A percentile compares a stretch with the other conserved stretches of the same genome.
phyloP scores from a whole-genome alignment of 106 monocot species.

The Allium cepa region DNA sequence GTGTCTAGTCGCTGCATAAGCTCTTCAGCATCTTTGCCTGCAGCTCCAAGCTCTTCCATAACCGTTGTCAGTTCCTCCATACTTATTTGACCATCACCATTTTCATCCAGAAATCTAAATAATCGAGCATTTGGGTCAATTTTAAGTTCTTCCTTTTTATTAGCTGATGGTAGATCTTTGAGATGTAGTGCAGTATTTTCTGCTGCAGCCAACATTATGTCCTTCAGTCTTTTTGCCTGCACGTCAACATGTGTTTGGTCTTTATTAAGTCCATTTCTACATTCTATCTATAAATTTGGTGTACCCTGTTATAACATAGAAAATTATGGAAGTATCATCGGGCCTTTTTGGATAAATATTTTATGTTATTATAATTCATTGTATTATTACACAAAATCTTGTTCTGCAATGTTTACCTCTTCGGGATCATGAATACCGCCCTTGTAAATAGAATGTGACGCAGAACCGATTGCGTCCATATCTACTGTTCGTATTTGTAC shows the following conservation, averaged over 20 bases:
- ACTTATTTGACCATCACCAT: slow-evolving; percentile 88
- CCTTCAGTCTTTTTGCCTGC: slow-evolving; percentile 67
- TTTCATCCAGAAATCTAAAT: slow-evolving; percentile 76
- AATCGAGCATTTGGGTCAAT: slow-evolving; percentile 27
- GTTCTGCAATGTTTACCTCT: slow-evolving; percentile 32
- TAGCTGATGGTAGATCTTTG: slow-evolving; percentile 44
- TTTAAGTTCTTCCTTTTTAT: slow-evolving; percentile 20
- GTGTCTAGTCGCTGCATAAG: slow-evolving; percentile 82
- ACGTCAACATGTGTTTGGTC: neutral
- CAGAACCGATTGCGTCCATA: slow-evolving; percentile 45
- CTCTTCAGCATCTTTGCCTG: slow-evolving; percentile 65
- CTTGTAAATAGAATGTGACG: slow-evolving; percentile 84
- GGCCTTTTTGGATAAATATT: too few species aligned
- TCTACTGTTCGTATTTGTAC: slow-evolving; percentile 75
- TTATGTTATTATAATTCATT: too few species aligned
- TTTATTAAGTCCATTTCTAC: too few species aligned
- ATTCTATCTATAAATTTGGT: too few species aligned
- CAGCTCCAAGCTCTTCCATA: slow-evolving; percentile 92
- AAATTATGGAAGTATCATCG: too few species aligned
- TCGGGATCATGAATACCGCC: slow-evolving; percentile 72
- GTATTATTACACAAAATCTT: too few species aligned
- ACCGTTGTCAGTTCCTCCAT: slow-evolving; percentile 76
- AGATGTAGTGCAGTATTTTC: slow-evolving; percentile 75
- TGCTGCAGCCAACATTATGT: slow-evolving; percentile 82
- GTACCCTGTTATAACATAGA: too few species aligned